A percentile compares a stretch with the other conserved stretches of the same genome.
These are phyloP conservation scores for Lentinula boryana DNA, from an alignment of 768 basidiomycete genomes.

Conservation along the genomic window DNA sequence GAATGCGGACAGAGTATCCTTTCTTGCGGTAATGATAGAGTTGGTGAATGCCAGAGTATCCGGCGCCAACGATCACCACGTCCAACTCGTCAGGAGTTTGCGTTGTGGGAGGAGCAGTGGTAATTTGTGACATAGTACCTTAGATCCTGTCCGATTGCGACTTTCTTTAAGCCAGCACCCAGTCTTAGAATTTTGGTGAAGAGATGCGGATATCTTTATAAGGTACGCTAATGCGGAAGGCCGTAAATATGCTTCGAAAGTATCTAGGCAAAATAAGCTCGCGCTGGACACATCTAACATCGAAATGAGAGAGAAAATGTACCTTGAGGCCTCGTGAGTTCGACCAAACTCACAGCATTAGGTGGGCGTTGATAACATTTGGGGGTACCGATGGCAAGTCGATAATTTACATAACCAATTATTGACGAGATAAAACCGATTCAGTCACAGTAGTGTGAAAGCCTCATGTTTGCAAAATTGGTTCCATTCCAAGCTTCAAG, in stretches of 20 bases:
- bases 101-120: background rate
- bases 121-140: background rate
- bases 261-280: background rate
- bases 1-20: constrained; percentile 2
- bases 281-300: background rate
- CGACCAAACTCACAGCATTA: no score
- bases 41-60: constrained; percentile 17
- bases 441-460: no score
- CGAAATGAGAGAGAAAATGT: background rate
- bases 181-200: background rate
- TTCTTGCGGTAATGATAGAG: constrained; percentile 1
- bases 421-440: no score
- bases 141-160: background rate
- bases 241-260: background rate
- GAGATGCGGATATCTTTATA: background rate
- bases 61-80: constrained; percentile 19
- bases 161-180: background rate
- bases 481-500: background rate
- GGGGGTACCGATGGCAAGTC: no score
- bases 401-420: no score
- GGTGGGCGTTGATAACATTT: no score
- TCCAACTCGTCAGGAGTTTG: constrained; percentile 7
- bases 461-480: background rate
- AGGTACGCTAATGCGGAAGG: background rate
- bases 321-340: background rate